A percentile compares a stretch with the other conserved stretches of the same genome.
phyloP scores from a whole-genome alignment of 2,329 filamentous ascomycete genomes.

The Fusarium illudens region DNA sequence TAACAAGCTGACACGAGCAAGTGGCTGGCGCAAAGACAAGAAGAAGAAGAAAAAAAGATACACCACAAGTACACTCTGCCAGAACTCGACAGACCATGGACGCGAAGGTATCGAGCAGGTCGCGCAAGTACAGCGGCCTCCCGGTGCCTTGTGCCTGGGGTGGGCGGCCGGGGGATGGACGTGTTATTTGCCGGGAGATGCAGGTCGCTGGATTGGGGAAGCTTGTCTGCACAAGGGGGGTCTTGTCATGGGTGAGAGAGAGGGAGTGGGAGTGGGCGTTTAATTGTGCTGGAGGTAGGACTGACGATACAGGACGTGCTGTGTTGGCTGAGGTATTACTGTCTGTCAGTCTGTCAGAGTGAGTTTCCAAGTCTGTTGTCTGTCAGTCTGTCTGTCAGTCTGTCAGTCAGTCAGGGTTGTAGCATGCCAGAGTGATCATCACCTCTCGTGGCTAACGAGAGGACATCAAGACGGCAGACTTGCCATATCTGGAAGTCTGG shows the following conservation, averaged over 20 bases:
- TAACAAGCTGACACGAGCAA: conserved; percentile 12
- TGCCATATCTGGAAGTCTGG: background rate
- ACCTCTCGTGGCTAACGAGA: background rate
- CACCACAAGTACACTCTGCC: background rate
- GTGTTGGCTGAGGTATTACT: background rate
- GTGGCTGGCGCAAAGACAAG: background rate
- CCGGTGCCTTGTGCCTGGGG: conserved; percentile 34
- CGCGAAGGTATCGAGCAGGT: conserved; percentile 5
- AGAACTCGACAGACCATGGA: background rate
- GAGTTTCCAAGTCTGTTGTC: too few species aligned
- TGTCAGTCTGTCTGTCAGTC: background rate
- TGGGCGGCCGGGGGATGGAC: conserved; percentile 10
- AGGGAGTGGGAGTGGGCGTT: conserved; percentile 21
- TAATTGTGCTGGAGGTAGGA: background rate
- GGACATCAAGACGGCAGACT: background rate
- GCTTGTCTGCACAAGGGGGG: conserved; percentile 32
- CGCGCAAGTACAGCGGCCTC: conserved; percentile 22
- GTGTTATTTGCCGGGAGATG: conserved; percentile 32
- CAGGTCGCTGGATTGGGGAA: conserved; percentile 42
- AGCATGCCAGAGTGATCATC: background rate
- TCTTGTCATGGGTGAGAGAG: conserved; percentile 17
- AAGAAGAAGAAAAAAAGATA: background rate
- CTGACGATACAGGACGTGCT: background rate
- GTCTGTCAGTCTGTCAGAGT: background rate
- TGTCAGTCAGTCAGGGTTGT: background rate